A percentile compares a stretch with the other conserved stretches of the same genome.
phyloP scores from a whole-genome alignment of 176 grass and related monocot genomes.

The Oryza meyeriana region DNA sequence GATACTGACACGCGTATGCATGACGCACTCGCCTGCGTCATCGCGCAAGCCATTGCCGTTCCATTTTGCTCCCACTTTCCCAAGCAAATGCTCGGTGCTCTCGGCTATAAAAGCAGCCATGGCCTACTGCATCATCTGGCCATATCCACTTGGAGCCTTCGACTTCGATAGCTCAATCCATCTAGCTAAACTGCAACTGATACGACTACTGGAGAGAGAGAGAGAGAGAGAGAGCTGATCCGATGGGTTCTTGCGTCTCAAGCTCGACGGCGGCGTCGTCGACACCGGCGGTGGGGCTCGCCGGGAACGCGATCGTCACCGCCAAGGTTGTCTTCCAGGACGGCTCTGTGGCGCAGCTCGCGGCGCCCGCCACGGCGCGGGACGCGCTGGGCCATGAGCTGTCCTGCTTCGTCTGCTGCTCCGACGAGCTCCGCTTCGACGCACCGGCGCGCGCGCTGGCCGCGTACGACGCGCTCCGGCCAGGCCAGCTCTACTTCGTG shows the following conservation, averaged over 20 bases:
- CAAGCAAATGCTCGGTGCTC: neutral
- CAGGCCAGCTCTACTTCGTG: constrained; percentile 64
- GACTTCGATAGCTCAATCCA: too few species aligned
- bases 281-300: neutral
- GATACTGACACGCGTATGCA: too few species aligned
- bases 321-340: constrained; percentile 53
- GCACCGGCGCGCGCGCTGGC: constrained; percentile 33
- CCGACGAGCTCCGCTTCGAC: constrained; percentile 64
- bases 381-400: constrained; percentile 47
- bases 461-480: constrained; percentile 16
- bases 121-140: too few species aligned
- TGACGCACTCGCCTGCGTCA: neutral
- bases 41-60: neutral
- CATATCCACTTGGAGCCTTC: neutral
- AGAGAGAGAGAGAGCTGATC: too few species aligned
- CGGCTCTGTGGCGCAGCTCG: constrained; percentile 48
- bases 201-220: too few species aligned
- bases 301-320: neutral
- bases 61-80: neutral
- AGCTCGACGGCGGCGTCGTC: neutral
- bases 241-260: constrained; percentile 67
- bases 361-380: constrained; percentile 5
- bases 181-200: neutral
- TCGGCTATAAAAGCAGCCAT: neutral
- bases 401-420: constrained; percentile 58